Evolutionary conservation across 148 eudicot species (phyloP), one percentile per base, ranked within the genome.

Genomic region (Mesembryanthemum crystallinum): DNA sequence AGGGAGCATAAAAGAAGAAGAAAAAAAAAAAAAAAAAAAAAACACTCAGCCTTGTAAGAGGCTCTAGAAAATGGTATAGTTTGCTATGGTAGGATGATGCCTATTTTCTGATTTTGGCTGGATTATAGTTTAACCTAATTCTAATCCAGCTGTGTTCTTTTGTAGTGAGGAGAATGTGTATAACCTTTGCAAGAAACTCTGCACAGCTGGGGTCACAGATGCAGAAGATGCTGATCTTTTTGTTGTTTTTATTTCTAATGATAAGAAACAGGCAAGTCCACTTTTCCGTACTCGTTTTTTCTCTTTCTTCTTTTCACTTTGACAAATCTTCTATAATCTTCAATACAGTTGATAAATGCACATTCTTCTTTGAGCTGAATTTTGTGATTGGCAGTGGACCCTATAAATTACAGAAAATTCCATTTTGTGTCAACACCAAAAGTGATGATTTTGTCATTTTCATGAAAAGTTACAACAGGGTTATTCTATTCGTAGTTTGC

Each of bases 131-230:
- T 37, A 66, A 21, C 5, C 49, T 55, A 27, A 24, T 55, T n/a
- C 66, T 33, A 28, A 60, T 67, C 14, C 69, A 61, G 27, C 68
- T 43, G 18, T 11, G 61, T 75, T 76, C 25, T 76, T 67, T 78
- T 78, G 75, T 27, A 93, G 98, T 49, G 98, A 94, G 81, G 98
- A 94, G 87, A 94, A 94, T 75, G 93, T 90, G 32, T 94, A 94
- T 79, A 66, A 80, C 71, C 93, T 94, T 61, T 88, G 90, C 89
- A 87, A 89, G 83, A 90, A 84, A 78, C 81, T 94, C 7, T 73
- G 79, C 47, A 66, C 88, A 64, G 80, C 81, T 52, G 93, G 91
- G 72, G 45, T 78, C 32, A 90, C 89, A 52, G 83, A 86, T 49
- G 64, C 84, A 14, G 82, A 91, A 72, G 88, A 85, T 67, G 89